Base-by-base conservation (phyloP, 352 stramenopile species). In the Globisporangium abappressorium region DNA sequence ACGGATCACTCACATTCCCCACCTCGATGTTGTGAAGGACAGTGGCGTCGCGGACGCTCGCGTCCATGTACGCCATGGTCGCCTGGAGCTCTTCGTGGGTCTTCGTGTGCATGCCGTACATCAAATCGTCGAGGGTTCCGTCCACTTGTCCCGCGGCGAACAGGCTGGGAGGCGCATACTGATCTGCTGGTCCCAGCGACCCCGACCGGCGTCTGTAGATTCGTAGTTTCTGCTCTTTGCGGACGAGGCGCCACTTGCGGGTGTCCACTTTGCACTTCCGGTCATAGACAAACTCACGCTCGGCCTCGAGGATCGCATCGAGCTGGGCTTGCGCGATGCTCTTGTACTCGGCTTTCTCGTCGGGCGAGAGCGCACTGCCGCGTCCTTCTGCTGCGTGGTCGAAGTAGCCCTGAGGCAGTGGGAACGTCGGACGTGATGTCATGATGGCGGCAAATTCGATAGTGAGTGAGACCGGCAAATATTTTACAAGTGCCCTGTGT, bases 201-300 rank as follows among this genome's bases (percentile, higher is more conserved):
- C 47, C 26, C 6, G 24, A 49, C 0, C 77, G 75, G 2, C 68
- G 69, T 36, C 74, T 66, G 57, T 79, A 84, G 18, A 88, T 69
- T 34, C 80, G 75, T 5, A 88, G 64, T 12, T 76, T 61, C 2
- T 76, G 62, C 2, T 83, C 70, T 20, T 70, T 65, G 9, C 66
- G 62, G 18, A 83, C 72, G 26, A 79, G 65, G 61, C 81, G 82
- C 81, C 81, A 90, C 53, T 84, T 74, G 14, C 54, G 63, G 18
- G 57, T 30, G 54, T 82, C 72, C 18, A 84, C 65, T 14, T 70
- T 14, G 11, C 70, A 70, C 18, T 75, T 65, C 14, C 76, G 65
- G 14, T 70, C 71, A 24, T 75, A 57, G 0, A 33, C 55, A 49
- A 73, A 73, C 33, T 66, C 69, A 8, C 72, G 36, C 43, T 84